phyloP scores from a whole-genome alignment of 345 rosid genomes.

The Gossypium longicalyx region DNA sequence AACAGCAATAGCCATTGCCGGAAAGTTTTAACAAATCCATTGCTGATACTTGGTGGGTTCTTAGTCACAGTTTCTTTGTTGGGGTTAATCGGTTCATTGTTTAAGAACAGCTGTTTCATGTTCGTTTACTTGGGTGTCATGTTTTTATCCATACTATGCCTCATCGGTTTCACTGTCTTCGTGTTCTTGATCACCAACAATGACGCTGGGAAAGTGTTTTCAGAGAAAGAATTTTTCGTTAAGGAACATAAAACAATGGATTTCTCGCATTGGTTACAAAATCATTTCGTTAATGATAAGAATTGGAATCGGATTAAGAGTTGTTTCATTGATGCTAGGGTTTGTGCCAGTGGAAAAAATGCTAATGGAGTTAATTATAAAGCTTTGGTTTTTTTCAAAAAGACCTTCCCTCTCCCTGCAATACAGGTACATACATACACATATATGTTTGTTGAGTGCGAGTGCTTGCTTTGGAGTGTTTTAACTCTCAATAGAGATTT shows the following conservation, averaged over 20 bases:
- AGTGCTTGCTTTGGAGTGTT: no score
- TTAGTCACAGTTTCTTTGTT: neutral
- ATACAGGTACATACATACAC: neutral
- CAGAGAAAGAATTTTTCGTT: neutral
- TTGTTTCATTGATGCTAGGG: slow-evolving; percentile 26
- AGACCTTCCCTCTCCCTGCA: slow-evolving; percentile 9
- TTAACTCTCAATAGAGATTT: no score
- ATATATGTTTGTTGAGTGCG: no score
- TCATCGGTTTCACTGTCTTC: slow-evolving; percentile 12
- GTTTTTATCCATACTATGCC: neutral
- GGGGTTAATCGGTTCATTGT: slow-evolving; percentile 10
- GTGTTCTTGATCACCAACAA: slow-evolving; percentile 13
- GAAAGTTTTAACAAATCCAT: neutral
- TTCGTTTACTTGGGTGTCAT: slow-evolving; percentile 8
- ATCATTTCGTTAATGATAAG: slow-evolving; percentile 1
- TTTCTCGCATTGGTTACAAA: slow-evolving; percentile 20
- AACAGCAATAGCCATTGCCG: neutral
- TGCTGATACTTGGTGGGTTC: slow-evolving; percentile 5
- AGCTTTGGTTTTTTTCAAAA: slow-evolving; percentile 1
- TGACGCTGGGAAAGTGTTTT: slow-evolving; percentile 1
- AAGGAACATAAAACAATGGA: slow-evolving; percentile 12
- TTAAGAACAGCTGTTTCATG: neutral
- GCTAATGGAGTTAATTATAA: neutral
- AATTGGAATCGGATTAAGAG: slow-evolving; percentile 25
- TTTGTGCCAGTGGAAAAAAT: slow-evolving; percentile 15